phyloP scores from a whole-genome alignment of 2,329 filamentous ascomycete species.

The Septoria petroselini region DNA sequence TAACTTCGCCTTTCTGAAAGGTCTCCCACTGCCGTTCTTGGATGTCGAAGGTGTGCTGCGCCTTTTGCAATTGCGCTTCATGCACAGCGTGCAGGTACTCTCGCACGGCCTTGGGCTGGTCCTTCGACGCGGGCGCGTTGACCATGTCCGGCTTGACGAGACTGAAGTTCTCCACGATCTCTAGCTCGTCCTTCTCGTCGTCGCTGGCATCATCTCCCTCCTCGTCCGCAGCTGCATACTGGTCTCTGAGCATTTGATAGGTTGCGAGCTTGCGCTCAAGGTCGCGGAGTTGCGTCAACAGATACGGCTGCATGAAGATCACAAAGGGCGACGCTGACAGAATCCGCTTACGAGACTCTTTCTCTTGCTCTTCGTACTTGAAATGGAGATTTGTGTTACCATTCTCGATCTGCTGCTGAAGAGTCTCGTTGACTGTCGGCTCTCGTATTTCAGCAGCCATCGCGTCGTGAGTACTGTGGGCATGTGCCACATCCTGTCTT shows the following conservation, averaged over 20 bases:
- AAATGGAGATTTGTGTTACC: constrained; percentile 48
- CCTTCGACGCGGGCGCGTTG: constrained; percentile 75
- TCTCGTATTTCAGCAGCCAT: constrained; percentile 15
- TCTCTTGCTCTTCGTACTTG: constrained; percentile 92
- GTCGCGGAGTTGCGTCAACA: constrained; percentile 86
- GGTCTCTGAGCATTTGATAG: constrained; percentile 77
- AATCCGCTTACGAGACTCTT: constrained; percentile 88
- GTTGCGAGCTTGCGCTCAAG: constrained; percentile 82
- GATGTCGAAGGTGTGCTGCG: constrained; percentile 86
- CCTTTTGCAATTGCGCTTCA: constrained; percentile 94
- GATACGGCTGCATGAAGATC: constrained; percentile 88
- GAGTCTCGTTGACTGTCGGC: constrained; percentile 19
- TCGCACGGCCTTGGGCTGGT: constrained; percentile 84
- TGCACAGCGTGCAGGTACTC: constrained; percentile 93
- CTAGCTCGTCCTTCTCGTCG: constrained; percentile 34
- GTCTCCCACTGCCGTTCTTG: constrained; percentile 96
- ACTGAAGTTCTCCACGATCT: constrained; percentile 61
- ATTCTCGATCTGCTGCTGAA: constrained; percentile 19
- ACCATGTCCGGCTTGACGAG: constrained; percentile 96
- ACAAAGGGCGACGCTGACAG: constrained; percentile 95
- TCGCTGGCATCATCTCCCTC: constrained; percentile 39
- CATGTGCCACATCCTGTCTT: constrained; percentile 41
- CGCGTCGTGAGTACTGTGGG: constrained; percentile 15
- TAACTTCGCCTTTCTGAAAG: constrained; percentile 81
- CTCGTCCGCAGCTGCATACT: constrained; percentile 49